phyloP scores from a whole-genome alignment of 2,329 filamentous ascomycete species.

The Monosporascus sp. region DNA sequence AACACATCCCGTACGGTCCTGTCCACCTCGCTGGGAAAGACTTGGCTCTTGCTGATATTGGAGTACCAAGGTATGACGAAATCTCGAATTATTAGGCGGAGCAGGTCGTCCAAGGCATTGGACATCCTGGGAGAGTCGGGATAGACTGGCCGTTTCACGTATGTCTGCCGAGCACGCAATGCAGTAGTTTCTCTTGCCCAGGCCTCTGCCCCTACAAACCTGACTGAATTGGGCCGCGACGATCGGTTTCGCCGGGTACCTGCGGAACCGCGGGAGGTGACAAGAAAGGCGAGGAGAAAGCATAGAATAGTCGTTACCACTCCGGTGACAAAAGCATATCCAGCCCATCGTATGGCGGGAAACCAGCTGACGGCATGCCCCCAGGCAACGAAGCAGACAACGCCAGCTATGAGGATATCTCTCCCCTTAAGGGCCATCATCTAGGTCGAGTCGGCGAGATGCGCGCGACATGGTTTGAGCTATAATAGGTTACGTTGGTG shows the following conservation, averaged over 20 bases:
- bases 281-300: constrained; percentile 52
- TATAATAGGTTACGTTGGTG: constrained; percentile 2
- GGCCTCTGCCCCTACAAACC: constrained; percentile 55
- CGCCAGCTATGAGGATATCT: constrained; percentile 63
- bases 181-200: constrained; percentile 69
- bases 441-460: constrained; percentile 25
- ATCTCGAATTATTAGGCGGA: constrained; percentile 72
- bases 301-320: constrained; percentile 49
- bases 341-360: constrained; percentile 75
- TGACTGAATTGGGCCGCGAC: constrained; percentile 38
- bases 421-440: constrained; percentile 68
- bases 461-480: constrained; percentile 28
- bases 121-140: constrained; percentile 73
- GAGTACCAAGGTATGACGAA: constrained; percentile 88
- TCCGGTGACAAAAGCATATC: constrained; percentile 76
- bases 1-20: constrained; percentile 69
- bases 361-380: constrained; percentile 78
- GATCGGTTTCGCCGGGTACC: constrained; percentile 34
- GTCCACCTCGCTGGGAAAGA: constrained; percentile 85
- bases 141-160: constrained; percentile 66
- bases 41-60: constrained; percentile 72
- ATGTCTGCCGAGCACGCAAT: constrained; percentile 59
- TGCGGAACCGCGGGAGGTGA: constrained; percentile 51
- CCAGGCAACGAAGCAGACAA: constrained; percentile 79
- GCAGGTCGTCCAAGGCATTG: constrained; percentile 69